Evolutionary conservation across 208 protist genomes (phyloP).

Genomic region (Trypanosoma avium): DNA sequence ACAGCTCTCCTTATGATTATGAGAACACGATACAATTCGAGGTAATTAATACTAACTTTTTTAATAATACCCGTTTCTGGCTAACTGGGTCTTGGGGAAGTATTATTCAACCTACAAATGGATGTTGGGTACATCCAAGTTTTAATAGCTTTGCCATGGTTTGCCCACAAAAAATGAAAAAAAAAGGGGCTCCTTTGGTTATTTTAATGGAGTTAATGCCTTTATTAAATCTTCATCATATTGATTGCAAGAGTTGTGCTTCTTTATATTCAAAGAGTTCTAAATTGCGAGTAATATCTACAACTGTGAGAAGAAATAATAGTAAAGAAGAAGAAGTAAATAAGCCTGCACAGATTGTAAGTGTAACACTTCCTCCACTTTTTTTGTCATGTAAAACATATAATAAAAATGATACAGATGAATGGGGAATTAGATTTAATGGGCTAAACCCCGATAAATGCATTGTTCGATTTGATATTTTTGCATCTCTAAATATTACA

Average conservation of each 20-base stretch:
- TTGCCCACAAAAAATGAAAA: neutral
- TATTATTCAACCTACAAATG: neutral
- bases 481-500: neutral
- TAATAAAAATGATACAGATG: neutral
- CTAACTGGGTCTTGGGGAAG: slow-evolving; percentile 21
- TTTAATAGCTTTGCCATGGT: slow-evolving; percentile 19
- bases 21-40: no score
- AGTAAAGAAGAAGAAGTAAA: neutral
- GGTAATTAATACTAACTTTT: no score
- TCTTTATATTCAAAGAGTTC: neutral
- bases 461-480: slow-evolving; percentile 16
- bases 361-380: slow-evolving; percentile 10
- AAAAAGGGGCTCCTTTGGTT: neutral
- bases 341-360: neutral
- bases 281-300: neutral
- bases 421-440: slow-evolving; percentile 9
- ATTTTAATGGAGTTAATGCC: slow-evolving; percentile 12
- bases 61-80: no score
- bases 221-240: neutral
- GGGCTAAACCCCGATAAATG: neutral
- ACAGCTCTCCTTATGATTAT: no score
- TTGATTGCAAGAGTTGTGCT: slow-evolving; percentile 1
- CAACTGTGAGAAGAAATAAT: neutral
- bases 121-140: slow-evolving; percentile 9
- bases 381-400: neutral